phyloP scores from a whole-genome alignment of 805 yeast genomes.

The Metschnikowia colocasiae region DNA sequence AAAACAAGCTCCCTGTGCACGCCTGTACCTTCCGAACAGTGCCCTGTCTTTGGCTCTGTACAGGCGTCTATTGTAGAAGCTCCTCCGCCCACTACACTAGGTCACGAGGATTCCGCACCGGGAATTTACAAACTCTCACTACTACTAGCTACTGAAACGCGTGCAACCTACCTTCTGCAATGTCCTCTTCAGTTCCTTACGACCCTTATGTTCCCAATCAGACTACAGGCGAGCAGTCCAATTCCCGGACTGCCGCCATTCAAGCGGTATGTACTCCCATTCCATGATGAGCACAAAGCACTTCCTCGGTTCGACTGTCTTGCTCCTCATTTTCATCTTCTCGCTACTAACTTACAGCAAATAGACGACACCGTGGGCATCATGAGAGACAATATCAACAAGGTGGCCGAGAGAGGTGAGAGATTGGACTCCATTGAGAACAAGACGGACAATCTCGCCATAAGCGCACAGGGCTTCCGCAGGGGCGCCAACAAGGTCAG shows the following conservation, averaged over 20 bases:
- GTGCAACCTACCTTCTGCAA: conserved; percentile 20
- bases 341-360: conserved; percentile 47
- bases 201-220: conserved; percentile 80
- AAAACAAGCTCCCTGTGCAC: neutral
- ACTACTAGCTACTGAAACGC: conserved; percentile 1
- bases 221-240: conserved; percentile 47
- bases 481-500: conserved; percentile 96
- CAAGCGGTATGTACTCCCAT: conserved; percentile 58
- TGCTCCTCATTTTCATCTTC: neutral
- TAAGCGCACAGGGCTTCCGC: conserved; percentile 90
- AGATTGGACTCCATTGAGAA: conserved; percentile 88
- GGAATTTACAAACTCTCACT: conserved; percentile 4
- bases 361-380: conserved; percentile 95
- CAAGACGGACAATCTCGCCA: conserved; percentile 89
- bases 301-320: neutral
- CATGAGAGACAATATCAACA: conserved; percentile 95
- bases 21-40: neutral
- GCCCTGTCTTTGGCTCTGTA: neutral
- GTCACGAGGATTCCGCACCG: conserved; percentile 11
- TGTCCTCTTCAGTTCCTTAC: conserved; percentile 80
- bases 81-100: conserved; percentile 3
- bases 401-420: conserved; percentile 93
- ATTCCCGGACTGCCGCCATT: conserved; percentile 71
- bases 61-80: neutral
- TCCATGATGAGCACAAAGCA: neutral